Evolutionary conservation across 129 eudicot species (phyloP), one percentile per base, ranked within the genome.

Genomic region (Pittosporum tobira): DNA sequence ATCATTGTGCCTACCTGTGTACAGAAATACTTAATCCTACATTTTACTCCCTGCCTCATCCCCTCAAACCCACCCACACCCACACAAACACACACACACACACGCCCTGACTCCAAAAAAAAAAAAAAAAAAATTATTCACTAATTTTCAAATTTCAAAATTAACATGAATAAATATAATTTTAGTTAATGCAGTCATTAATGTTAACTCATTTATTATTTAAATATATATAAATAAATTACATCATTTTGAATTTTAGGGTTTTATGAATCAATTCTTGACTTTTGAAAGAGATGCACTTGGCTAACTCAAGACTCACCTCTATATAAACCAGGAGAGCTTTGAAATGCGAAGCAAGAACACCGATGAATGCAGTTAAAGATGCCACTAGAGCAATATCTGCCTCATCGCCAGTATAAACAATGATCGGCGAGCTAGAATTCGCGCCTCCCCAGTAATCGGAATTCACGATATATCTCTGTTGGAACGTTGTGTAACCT

Each of bases 371-470:
- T n/a, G 58, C 66, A 15, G 16, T 19, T 9, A 3, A 49, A 31
- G 34, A 10, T 12, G 21, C 31, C 22, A 57, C 43, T 2, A 2
- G 38, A 58, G 31, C 44, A 38, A 61, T 27, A 19, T 28, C 27
- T 8, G 20, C 27, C 45, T 71, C 70, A n/a, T 31, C 70, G 4
- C 75, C 70, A 1, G 46, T 48, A 31, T 54, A 62, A 45, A 62
- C 50, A 34, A 71, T 26, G 20, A 71, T 55, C 5, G 75, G 69
- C 6, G 64, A 42, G 34, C 42, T 71, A 2, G 22, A 13, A 24
- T 55, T 49, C 13, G 49, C 57, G 6, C 75, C 69, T 4, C 75
- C 75, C 75, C 75, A 71, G n/a, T 62, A 53, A 51, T 71, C 34
- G 6, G 61, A 62, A 12, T 53, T 42, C 22, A 71, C 34, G 16